A percentile compares a stretch with the other conserved stretches of the same genome.
Conservation (phyloP, 2,329 filamentous ascomycete species). For the Pseudogymnoascus sp. region DNA sequence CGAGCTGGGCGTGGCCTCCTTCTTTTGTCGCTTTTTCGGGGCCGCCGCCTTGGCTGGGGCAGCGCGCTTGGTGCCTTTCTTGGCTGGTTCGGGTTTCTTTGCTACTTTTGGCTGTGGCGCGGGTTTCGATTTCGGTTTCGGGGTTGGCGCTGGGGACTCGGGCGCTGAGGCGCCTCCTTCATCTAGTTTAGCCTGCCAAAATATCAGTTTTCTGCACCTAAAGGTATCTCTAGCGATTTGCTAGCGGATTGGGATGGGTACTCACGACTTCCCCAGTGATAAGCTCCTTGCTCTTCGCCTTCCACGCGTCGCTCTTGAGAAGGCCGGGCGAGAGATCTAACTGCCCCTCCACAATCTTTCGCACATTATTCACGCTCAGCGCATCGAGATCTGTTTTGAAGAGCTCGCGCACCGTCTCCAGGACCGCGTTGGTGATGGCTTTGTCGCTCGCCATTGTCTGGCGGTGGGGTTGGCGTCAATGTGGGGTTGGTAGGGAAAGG, state of each 20-base stretch:
- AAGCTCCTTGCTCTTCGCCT: conserved; percentile 49
- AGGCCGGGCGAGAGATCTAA: conserved; percentile 44
- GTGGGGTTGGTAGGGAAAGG: background rate
- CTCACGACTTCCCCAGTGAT: conserved; percentile 50
- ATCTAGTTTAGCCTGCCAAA: conserved; percentile 14
- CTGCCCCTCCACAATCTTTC: conserved; percentile 43
- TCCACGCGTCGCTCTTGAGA: conserved; percentile 46
- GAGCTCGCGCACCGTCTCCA: conserved; percentile 39
- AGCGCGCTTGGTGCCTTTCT: conserved; percentile 27
- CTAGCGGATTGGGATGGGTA: conserved; percentile 13
- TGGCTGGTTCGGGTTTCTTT: conserved; percentile 45
- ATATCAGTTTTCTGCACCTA: conserved; percentile 13
- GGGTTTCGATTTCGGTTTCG: conserved; percentile 10
- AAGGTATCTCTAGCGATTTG: conserved; percentile 8
- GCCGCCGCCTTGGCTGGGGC: conserved; percentile 37
- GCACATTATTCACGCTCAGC: conserved; percentile 51
- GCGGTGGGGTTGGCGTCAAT: conserved; percentile 27
- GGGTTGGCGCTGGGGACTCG: background rate
- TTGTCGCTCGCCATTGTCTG: conserved; percentile 25
- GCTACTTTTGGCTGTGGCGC: conserved; percentile 12
- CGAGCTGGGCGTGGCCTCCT: conserved; percentile 18
- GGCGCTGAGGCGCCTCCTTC: conserved; percentile 7
- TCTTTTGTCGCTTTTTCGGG: conserved; percentile 27
- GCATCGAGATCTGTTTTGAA: conserved; percentile 37
- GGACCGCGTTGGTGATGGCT: conserved; percentile 40